Evolutionary conservation across 371 early-diverging fungal genomes (phyloP).

Genomic region (Saksenaea oblongispora): DNA sequence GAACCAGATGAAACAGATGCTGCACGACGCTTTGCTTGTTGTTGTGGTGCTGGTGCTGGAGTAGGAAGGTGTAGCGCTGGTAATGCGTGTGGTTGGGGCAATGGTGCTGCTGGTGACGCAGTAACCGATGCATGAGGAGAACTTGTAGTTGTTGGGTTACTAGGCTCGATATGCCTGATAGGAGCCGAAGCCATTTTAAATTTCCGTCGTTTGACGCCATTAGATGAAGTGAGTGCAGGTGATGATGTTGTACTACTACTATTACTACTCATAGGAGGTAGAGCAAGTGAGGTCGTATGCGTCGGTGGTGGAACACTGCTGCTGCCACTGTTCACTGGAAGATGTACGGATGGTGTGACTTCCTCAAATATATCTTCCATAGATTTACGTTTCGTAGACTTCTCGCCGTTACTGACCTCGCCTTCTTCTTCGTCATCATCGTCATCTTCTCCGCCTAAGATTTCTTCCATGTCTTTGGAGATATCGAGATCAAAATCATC

Average conservation of each 20-base stretch:
- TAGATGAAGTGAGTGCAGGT: background rate
- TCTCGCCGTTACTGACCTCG: background rate
- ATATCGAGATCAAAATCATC: constrained; percentile 1
- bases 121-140: constrained; percentile 1
- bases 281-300: background rate
- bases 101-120: background rate
- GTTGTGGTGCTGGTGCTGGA: constrained; percentile 3
- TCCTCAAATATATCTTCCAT: background rate
- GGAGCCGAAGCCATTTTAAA: constrained; percentile 20
- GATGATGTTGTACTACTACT: background rate
- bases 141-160: background rate
- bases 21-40: background rate
- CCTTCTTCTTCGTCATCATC: background rate
- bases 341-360: background rate
- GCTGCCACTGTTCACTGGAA: background rate
- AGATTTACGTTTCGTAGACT: background rate
- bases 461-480: background rate
- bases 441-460: background rate
- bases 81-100: constrained; percentile 1
- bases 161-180: constrained; percentile 10
- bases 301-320: background rate
- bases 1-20: background rate
- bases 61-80: constrained; percentile 5
- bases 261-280: background rate
- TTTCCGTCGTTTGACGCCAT: constrained; percentile 6